Percentiles rank a stretch among this genome's conserved stretches.
phyloP scores from a whole-genome alignment of 176 grass and related monocot species.

The Ensete ventricosum region DNA sequence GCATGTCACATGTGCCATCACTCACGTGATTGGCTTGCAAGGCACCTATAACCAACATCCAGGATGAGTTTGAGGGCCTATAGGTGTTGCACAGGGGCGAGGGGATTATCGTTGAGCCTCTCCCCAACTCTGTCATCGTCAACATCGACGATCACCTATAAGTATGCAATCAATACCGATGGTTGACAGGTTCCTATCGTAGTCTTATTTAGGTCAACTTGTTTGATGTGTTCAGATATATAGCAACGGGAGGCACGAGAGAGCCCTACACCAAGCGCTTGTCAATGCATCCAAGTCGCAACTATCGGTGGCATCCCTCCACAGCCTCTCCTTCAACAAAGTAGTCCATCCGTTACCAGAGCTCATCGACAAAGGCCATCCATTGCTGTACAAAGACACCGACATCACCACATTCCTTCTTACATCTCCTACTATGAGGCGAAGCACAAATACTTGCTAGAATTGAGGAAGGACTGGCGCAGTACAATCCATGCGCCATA shows the following conservation, averaged over 20 bases:
- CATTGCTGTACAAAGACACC: conserved; percentile 59
- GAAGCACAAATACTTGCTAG: no score
- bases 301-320: conserved; percentile 74
- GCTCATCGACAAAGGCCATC: conserved; percentile 26
- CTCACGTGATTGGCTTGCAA: no score
- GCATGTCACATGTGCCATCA: no score
- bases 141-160: conserved; percentile 84
- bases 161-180: conserved; percentile 4
- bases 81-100: conserved; percentile 40
- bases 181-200: neutral
- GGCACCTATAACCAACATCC: no score
- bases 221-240: conserved; percentile 35
- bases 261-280: conserved; percentile 56
- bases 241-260: conserved; percentile 68
- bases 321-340: conserved; percentile 45
- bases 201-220: neutral
- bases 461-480: no score
- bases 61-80: conserved; percentile 63
- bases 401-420: conserved; percentile 58
- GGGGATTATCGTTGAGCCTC: conserved; percentile 56
- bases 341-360: conserved; percentile 40
- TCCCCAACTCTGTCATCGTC: conserved; percentile 46
- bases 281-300: conserved; percentile 41
- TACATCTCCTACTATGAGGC: no score
- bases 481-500: no score